Evolutionary conservation across 2,329 filamentous ascomycete genomes (phyloP).

Genomic region (Fusarium newnesense): DNA sequence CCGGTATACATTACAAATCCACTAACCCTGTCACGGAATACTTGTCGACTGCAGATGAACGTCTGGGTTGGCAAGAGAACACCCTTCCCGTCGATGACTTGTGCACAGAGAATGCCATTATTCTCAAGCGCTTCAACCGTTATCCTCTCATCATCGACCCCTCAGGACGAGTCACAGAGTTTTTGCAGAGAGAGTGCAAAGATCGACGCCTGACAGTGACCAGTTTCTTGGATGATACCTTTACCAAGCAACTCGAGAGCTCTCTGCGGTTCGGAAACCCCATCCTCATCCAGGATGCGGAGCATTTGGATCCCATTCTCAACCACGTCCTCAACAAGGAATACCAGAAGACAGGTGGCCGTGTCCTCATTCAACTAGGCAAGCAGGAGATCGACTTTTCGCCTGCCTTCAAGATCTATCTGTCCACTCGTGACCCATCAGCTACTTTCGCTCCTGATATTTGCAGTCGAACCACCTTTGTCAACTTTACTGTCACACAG

Average conservation of each 20-base stretch:
- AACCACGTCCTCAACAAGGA: slow-evolving; percentile 99
- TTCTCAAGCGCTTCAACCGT: slow-evolving; percentile 96
- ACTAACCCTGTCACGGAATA: slow-evolving; percentile 97
- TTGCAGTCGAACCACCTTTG: slow-evolving; percentile 97
- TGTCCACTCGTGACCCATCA: slow-evolving; percentile 95
- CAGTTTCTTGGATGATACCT: slow-evolving; percentile 97
- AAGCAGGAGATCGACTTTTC: slow-evolving; percentile 99
- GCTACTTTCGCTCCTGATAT: slow-evolving; percentile 96
- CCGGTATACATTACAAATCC: slow-evolving; percentile 92
- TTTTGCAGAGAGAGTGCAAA: slow-evolving; percentile 93
- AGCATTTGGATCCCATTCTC: slow-evolving; percentile 95
- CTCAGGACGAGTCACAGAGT: slow-evolving; percentile 92
- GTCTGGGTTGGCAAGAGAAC: slow-evolving; percentile 94
- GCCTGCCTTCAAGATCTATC: slow-evolving; percentile 91
- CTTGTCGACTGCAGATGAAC: slow-evolving; percentile 93
- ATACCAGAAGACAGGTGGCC: slow-evolving; percentile 97
- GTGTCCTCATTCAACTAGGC: slow-evolving; percentile 96
- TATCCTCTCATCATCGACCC: slow-evolving; percentile 99
- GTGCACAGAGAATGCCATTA: slow-evolving; percentile 98
- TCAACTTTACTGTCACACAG: slow-evolving; percentile 99
- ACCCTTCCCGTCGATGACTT: slow-evolving; percentile 94
- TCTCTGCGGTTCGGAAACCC: slow-evolving; percentile 97
- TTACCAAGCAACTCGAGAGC: slow-evolving; percentile 97
- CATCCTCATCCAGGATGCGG: slow-evolving; percentile 97
- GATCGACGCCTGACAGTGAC: slow-evolving; percentile 94